These are phyloP conservation scores for Phanerochaete carnosa DNA, from an alignment of 768 basidiomycete species.

Conservation along the genomic window DNA sequence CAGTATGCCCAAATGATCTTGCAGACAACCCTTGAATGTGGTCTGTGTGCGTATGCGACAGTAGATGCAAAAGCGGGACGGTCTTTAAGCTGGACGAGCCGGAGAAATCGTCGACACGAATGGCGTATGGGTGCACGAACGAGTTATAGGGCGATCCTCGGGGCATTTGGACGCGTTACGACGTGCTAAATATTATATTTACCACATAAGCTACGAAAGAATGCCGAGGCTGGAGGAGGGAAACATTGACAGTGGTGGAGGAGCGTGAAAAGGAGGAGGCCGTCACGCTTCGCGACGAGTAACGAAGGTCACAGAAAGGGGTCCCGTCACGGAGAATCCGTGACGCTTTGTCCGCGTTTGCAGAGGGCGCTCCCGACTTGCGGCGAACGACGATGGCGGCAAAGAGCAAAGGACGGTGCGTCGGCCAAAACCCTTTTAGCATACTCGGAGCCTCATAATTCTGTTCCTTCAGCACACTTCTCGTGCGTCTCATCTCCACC, in stretches of 20 bases:
- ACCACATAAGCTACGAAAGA: neutral
- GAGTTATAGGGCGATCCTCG: conserved; percentile 74
- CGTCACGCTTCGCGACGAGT: neutral
- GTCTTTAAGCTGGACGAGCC: conserved; percentile 30
- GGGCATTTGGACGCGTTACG: conserved; percentile 47
- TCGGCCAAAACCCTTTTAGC: neutral
- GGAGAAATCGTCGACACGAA: conserved; percentile 85
- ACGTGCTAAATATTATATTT: neutral
- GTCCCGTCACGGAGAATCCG: too few species aligned
- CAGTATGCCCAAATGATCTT: conserved; percentile 65
- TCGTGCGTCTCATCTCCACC: conserved; percentile 86
- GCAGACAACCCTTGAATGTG: conserved; percentile 77
- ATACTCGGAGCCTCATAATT: neutral
- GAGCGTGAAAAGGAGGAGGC: neutral
- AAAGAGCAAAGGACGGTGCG: conserved; percentile 7
- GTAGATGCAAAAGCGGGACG: conserved; percentile 58
- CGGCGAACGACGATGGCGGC: conserved; percentile 4
- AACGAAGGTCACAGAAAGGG: neutral
- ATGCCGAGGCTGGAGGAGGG: neutral
- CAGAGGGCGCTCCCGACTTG: neutral
- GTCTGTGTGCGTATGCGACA: conserved; percentile 89
- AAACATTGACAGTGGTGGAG: neutral
- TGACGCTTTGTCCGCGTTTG: neutral
- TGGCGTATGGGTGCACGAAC: conserved; percentile 71
- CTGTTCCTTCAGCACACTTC: conserved; percentile 55